phyloP scores from a whole-genome alignment of 441 rosid species.

The Populus hybrid region DNA sequence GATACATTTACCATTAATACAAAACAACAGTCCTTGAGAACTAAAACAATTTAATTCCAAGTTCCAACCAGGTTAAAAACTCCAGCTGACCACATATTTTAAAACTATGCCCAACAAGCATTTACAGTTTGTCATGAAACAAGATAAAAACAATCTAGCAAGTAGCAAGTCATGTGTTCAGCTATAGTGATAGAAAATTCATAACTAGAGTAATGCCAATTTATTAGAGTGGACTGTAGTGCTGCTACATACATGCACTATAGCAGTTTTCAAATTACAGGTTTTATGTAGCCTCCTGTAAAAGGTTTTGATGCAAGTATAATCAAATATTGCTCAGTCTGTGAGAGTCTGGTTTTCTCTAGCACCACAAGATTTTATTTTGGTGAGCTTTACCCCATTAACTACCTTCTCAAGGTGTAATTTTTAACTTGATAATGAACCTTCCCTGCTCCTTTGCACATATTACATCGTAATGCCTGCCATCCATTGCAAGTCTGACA shows the following conservation, averaged over 20 bases:
- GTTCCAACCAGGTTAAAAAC: not conserved
- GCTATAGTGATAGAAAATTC: not conserved
- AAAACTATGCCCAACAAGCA: not conserved
- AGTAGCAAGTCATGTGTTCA: not conserved
- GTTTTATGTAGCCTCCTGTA: not conserved
- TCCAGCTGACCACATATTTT: not conserved
- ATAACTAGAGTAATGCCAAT: not conserved
- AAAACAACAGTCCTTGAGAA: not conserved
- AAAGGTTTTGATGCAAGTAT: not conserved
- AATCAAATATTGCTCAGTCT: not conserved
- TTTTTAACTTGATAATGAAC: constrained; percentile 81
- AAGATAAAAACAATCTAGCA: not conserved
- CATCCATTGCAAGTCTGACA: constrained; percentile 84
- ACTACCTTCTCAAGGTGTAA: constrained; percentile 71
- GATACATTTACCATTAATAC: not conserved
- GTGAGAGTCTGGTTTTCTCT: not conserved
- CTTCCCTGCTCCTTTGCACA: constrained; percentile 89
- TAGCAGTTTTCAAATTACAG: not conserved
- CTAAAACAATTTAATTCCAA: not conserved
- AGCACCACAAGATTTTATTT: not conserved
- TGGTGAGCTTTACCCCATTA: constrained; percentile 5
- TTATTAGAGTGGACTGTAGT: not conserved
- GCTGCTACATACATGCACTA: not conserved
- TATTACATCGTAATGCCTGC: constrained; percentile 80
- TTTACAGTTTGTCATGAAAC: not conserved